Base-by-base conservation (phyloP, 2,329 filamentous ascomycete species). In the Xylaria sp. region DNA sequence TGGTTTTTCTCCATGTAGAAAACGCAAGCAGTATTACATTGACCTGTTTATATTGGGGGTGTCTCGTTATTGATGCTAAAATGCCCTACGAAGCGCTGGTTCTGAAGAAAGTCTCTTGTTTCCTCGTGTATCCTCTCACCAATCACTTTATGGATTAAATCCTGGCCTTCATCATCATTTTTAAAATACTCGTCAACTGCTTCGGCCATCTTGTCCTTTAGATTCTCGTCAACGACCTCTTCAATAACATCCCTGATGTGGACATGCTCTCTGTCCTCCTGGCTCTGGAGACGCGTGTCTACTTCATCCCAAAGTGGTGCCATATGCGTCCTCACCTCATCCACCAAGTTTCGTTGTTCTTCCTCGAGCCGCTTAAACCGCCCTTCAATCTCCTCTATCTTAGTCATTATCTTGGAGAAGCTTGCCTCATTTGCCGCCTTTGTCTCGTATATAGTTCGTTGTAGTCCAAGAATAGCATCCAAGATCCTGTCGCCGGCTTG, bases 261-360 rank as follows among this genome's bases (percentile, higher is more conserved):
- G 25, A 29, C 58, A 16, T 58, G 25, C 58, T 65, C 66, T 27
- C 51, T 40, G 16, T 68, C 66, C 44, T 68, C 66, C 47, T 65
- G 61, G 21, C 66, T 65, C 21, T 65, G 66, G 5, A 68, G 61
- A 6, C 66, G 66, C 12, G 27, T 44, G 8, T 65, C 61, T 25
- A 68, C 6, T 37, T 68, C 66, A 27, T 65, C 61, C 66, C 66
- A 68, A 12, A 68, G 50, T 25, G 66, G 66, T 29, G 50, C 57
- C 62, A 68, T 58, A 32, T 48, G 44, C 9, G 57, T 59, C 25
- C 66, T 68, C 23, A 65, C 66, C 25, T 65, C 66, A 10, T 68
- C 61, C 13, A 21, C 66, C 10, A 68, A 25, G 21, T 58, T 48
- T 16, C 27, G 57, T 44, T 68, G 66, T 10, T 44, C 47, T 65